These are phyloP conservation scores for Lepiota brunneoincarnata DNA, from an alignment of 768 basidiomycete species.

Conservation along the genomic window DNA sequence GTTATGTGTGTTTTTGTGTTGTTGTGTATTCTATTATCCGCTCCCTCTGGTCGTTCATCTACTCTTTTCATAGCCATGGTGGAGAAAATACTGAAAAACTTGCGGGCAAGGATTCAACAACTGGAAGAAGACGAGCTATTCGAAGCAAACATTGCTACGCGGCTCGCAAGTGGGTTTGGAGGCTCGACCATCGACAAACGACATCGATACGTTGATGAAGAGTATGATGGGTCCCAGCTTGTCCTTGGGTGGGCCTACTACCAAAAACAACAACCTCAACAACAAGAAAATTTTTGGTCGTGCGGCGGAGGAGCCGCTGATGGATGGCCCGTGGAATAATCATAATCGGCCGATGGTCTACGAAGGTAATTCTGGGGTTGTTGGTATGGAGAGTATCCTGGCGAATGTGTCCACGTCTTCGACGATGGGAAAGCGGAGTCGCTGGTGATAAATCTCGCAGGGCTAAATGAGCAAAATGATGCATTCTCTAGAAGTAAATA, in stretches of 20 bases:
- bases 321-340: constrained; percentile 8
- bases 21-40: neutral
- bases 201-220: constrained; percentile 49
- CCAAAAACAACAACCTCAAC: too few species aligned
- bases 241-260: constrained; percentile 16
- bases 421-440: constrained; percentile 1
- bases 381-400: neutral
- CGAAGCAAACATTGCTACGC: constrained; percentile 42
- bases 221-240: constrained; percentile 46
- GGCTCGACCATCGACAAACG: constrained; percentile 38
- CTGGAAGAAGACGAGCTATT: constrained; percentile 48
- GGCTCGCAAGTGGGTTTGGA: constrained; percentile 45
- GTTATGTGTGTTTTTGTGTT: neutral
- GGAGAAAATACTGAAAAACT: constrained; percentile 32
- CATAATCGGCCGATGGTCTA: neutral
- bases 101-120: constrained; percentile 35
- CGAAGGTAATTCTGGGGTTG: neutral
- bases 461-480: too few species aligned
- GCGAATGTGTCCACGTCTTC: neutral
- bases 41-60: neutral
- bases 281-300: constrained; percentile 9
- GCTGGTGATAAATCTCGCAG: constrained; percentile 8
- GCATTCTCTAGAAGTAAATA: too few species aligned
- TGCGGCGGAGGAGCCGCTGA: neutral
- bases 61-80: constrained; percentile 17